Evolutionary conservation across 148 eudicot genomes (phyloP).

Genomic region (Vaccinium myrtillus): DNA sequence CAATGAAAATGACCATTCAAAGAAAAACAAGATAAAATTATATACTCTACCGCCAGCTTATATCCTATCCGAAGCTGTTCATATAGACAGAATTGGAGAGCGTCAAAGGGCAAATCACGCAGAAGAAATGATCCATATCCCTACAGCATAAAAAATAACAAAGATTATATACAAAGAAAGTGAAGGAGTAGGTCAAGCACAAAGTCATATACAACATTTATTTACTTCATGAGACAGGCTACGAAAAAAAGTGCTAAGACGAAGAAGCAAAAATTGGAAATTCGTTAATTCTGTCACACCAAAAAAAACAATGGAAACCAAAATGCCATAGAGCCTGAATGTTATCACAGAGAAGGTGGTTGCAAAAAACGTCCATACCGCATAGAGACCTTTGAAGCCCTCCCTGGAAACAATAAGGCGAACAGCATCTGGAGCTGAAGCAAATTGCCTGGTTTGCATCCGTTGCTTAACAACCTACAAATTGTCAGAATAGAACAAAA

Average conservation of each 20-base stretch:
- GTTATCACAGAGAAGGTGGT: not conserved
- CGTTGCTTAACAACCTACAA: slow-evolving; percentile 92
- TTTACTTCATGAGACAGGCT: not conserved
- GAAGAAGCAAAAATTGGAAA: slow-evolving; percentile 8
- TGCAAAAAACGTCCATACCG: slow-evolving; percentile 53
- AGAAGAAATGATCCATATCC: slow-evolving; percentile 89
- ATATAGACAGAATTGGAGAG: slow-evolving; percentile 93
- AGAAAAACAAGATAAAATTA: not conserved
- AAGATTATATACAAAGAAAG: not conserved
- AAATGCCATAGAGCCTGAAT: not conserved
- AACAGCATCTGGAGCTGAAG: slow-evolving; percentile 83
- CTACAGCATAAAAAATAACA: slow-evolving; percentile 35
- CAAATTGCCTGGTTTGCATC: slow-evolving; percentile 92
- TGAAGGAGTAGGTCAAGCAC: not conserved
- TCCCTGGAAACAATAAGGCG: slow-evolving; percentile 75
- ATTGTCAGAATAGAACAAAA: slow-evolving; percentile 7
- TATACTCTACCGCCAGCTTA: slow-evolving; percentile 67
- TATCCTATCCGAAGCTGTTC: slow-evolving; percentile 92
- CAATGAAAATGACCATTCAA: not conserved
- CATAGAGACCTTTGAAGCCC: slow-evolving; percentile 94
- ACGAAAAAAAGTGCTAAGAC: not conserved
- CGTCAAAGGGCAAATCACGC: slow-evolving; percentile 96
- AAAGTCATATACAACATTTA: not conserved
- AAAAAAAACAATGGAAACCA: not conserved
- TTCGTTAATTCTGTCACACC: too few relatives aligned